Evolutionary conservation across 1,284 basidiomycete genomes (phyloP), one percentile per base, ranked within the genome.

Genomic region (Tylopilus sp.): DNA sequence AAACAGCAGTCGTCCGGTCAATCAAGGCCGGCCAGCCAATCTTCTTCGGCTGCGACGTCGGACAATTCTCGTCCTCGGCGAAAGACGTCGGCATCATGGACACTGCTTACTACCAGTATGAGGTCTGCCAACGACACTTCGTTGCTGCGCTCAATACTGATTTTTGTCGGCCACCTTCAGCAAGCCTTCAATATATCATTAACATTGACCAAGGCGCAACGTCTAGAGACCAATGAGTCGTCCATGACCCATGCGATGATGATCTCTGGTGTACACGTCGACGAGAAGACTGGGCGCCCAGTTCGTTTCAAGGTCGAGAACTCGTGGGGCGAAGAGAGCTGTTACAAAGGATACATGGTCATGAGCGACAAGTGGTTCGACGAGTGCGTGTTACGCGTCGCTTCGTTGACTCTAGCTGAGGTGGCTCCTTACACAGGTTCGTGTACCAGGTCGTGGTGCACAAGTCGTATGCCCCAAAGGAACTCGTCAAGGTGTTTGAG

Each of bases 231-330:
- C 23, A 83, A 84, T 48, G 93, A 97, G 63, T 89, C 85, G 9
- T 71, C 84, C 18, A 95, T 95, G 90, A 94, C 91, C 1, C 92
- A 95, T 65, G 92, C 91, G 4, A 93, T 93, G 92, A 91, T 94
- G 44, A 93, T 97, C 63, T 86, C 88, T 18, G 93, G 82, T 18
- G 92, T 94, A n/a, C 92, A 96, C 65, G 72, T 97, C 46, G 90
- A 94, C 63, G 61, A 71, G 13, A 72, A 72, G 29, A 68, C 71
- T 0, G 92, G 92, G 41, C 82, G 81, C 50, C 86, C 92, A 1
- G 71, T 94, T 28, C 78, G 92, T 11, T 98, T 92, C 79, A 89
- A 92, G 69, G 90, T 97, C 11, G 94, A 98, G 76, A 98, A 98
- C 74, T 89, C 84, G 9, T 98, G 95, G 96, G 89, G 91, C 21